phyloP scores from a whole-genome alignment of 108 stramenopile species.

The Nitzschia putrida region DNA sequence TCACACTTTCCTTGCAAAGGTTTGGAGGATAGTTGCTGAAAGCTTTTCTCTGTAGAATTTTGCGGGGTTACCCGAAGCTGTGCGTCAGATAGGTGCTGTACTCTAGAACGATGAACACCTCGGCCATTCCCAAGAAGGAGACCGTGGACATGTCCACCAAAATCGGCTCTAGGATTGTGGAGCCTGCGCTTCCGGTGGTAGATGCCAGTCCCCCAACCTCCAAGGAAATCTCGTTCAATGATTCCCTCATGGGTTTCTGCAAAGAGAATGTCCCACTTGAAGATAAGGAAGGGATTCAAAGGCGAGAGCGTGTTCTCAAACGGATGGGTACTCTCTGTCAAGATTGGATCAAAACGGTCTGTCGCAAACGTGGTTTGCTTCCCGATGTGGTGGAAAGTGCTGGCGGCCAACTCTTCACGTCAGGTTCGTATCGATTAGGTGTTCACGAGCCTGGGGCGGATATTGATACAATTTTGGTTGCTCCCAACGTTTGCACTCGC shows the following conservation, averaged over 20 bases:
- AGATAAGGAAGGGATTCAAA: constrained; percentile 67
- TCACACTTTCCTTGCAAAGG: too few species aligned
- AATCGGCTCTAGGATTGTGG: constrained; percentile 73
- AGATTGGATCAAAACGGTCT: constrained; percentile 74
- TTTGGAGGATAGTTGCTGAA: too few species aligned
- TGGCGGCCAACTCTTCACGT: constrained; percentile 86
- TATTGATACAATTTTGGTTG: constrained; percentile 89
- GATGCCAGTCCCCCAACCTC: constrained; percentile 58
- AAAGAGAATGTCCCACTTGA: constrained; percentile 72
- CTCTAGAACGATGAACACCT: too few species aligned
- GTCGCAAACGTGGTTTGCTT: constrained; percentile 53
- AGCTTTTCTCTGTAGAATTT: too few species aligned
- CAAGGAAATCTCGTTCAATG: constrained; percentile 60
- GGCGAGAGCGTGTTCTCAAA: constrained; percentile 78
- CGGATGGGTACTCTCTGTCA: constrained; percentile 65
- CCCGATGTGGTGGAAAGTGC: constrained; percentile 65
- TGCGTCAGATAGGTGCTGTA: too few species aligned
- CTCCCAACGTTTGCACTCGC: constrained; percentile 84
- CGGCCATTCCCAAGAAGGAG: background rate
- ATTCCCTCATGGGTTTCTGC: constrained; percentile 46
- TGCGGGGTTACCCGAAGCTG: too few species aligned
- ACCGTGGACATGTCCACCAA: constrained; percentile 31
- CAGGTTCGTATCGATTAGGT: constrained; percentile 92
- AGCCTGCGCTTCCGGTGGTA: constrained; percentile 78
- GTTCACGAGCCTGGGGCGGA: constrained; percentile 97